Base-by-base conservation (phyloP, 192 early-diverging fungal species). In the Coemansia guatemalensis region DNA sequence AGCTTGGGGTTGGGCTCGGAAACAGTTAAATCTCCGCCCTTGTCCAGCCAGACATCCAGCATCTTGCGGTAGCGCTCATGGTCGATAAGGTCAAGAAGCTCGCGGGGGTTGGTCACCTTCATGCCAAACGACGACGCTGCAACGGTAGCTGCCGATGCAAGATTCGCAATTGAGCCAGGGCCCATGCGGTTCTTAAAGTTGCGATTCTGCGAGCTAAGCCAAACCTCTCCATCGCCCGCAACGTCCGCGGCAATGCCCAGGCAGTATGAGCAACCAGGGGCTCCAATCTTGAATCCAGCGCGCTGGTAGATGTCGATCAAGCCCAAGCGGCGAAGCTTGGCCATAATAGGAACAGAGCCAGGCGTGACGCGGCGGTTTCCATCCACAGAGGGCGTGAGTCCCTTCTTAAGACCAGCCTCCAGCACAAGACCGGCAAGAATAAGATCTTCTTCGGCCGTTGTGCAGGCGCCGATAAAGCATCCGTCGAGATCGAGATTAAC, bases 101-200 rank as follows among this genome's bases (percentile, higher is more conserved):
- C 86, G 53, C 82, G 78, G 22, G 89, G 89, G 69, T 89, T 87
- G 32, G 84, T 82, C 30, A 89, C 73, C 67, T 79, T 81, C 89
- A 91, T 91, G 78, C 74, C 83, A 65, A 92, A 92, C 27, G 84
- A 85, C 7, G 90, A 92, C 2, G 89, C 90, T 20, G 90, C 90
- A 18, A 92, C 90, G 12, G 89, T 90, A 44, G 90, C 88, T 14
- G 90, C 90, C 18, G 89, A 90, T 21, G 86, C 84, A 32, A 92
- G 80, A 75, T 92, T 92, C 55, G 83, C 90, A 53, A 92, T 92
- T 30, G 87, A 86, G 50, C 90, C 90, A 53, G 88, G 87, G 23
- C 90, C 90, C 90, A 92, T 92, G 62, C 90, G 86, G 77, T 92
- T 92, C 79, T 87, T 88, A 70, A 92, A 92, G 73, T 92, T 92